phyloP scores from a whole-genome alignment of 148 eudicot species.

The Chenopodium album region DNA sequence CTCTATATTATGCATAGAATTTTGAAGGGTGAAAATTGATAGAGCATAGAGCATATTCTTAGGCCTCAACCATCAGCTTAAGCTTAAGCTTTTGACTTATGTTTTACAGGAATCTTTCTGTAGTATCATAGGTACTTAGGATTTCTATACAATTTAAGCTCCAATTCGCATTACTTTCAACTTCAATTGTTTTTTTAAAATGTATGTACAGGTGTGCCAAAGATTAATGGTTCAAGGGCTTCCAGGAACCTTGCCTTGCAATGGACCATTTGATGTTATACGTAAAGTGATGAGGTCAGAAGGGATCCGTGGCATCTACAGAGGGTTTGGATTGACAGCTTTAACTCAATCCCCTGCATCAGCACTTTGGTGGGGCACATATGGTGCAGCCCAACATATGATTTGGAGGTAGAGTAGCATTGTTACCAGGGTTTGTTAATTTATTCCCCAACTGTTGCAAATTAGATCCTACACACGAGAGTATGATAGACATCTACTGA shows the following conservation, averaged over 20 bases:
- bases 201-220: constrained; percentile 47
- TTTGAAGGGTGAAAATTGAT: background rate
- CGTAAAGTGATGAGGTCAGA: constrained; percentile 53
- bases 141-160: background rate
- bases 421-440: background rate
- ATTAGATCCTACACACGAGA: no score
- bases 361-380: constrained; percentile 89
- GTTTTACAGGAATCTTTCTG: background rate
- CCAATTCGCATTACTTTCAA: background rate
- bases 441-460: background rate
- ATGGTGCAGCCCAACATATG: constrained; percentile 67
- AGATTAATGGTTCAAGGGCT: constrained; percentile 79
- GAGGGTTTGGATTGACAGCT: constrained; percentile 75
- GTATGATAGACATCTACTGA: background rate
- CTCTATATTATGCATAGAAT: background rate
- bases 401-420: constrained; percentile 58
- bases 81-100: background rate
- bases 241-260: constrained; percentile 53
- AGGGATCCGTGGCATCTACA: constrained; percentile 68
- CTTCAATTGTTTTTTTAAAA: background rate
- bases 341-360: constrained; percentile 69
- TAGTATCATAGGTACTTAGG: background rate
- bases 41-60: no score
- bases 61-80: no score
- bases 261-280: constrained; percentile 58